These are phyloP conservation scores for Ceratocystis huliohia DNA, from an alignment of 2,329 filamentous ascomycete species.

Conservation along the genomic window DNA sequence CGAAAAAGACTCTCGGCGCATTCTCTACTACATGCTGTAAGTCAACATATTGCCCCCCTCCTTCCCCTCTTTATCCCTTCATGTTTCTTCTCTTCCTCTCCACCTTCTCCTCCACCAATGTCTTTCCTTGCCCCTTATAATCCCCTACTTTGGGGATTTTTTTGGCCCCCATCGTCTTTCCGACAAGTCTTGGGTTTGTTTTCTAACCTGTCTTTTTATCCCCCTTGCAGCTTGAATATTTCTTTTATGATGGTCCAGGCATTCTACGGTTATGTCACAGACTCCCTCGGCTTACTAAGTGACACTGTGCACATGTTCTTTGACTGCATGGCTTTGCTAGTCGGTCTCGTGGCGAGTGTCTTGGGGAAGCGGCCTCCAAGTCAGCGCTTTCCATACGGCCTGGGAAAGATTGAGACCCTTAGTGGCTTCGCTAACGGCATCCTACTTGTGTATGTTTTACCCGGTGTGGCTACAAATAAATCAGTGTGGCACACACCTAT, in stretches of 20 bases:
- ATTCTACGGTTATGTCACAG: slow-evolving; percentile 85
- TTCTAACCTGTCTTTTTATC: not conserved
- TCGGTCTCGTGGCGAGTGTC: slow-evolving; percentile 82
- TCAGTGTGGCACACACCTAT: not conserved
- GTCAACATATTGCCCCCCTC: slow-evolving; percentile 26
- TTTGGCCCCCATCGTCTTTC: not conserved
- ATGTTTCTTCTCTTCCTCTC: not conserved
- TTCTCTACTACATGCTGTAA: slow-evolving; percentile 93
- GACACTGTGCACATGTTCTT: slow-evolving; percentile 99
- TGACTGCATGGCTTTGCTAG: slow-evolving; percentile 82
- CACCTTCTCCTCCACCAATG: not conserved
- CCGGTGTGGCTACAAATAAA: too few species aligned
- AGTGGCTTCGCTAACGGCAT: slow-evolving; percentile 95
- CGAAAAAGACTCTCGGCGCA: slow-evolving; percentile 84
- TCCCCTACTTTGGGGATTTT: not conserved
- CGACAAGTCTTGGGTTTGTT: not conserved
- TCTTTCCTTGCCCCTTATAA: not conserved
- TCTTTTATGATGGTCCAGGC: slow-evolving; percentile 89
- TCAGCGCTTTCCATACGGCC: slow-evolving; percentile 80
- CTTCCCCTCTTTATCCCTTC: not conserved
- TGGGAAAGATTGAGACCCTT: slow-evolving; percentile 91
- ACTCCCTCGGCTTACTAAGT: slow-evolving; percentile 85
- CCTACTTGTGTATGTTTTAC: slow-evolving; percentile 60
- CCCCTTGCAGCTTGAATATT: slow-evolving; percentile 62
- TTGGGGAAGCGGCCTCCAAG: slow-evolving; percentile 95